Base-by-base conservation (phyloP, 331 rosid genomes). In the Cydonia oblonga region DNA sequence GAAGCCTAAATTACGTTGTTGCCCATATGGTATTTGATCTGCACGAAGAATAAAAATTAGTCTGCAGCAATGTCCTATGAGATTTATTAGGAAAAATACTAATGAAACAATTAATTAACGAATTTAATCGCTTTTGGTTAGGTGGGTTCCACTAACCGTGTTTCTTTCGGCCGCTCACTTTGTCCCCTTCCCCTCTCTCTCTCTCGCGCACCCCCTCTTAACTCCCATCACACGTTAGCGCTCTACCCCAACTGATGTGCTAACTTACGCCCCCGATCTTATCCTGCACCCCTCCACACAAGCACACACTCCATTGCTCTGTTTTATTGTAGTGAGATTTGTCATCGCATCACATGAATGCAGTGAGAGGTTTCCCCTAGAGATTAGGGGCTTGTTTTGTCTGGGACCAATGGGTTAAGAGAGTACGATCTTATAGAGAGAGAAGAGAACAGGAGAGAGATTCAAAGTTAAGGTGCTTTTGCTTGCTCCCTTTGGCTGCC, bases 131-230 rank as follows among this genome's bases (percentile, higher is more conserved):
- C 63, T 29, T 68, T 64, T 38, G 64, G 77, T 51, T 44, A 58
- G 52, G 78, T 80, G 83, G 92, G 88, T 61, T 82, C 87, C 87
- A 35, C 58, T 0, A 74, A 66, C 81, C 76, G 85, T 64, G 68
- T 81, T 54, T 66, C 82, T 74, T 75, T 87, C 82, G 88, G 88
- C 79, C 73, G 75, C 66, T 75, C 72, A 26, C 78, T 79, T 77
- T 86, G 79, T 82, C 76, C 80, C 42, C 75, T 73, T 74, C 44
- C n/a, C 38, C 35, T 49, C 57, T 53, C 9, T 32, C 72, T 53
- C 9, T 32, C 72, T 58, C 62, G 35, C 68, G 18, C 23, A 22
- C n/a, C 3, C 10, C 15, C 32, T 3, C 0, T 28, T n/a, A 62
- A 22, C 73, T 30, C 30, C 46, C 33, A 6, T 32, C 7, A 9